Base-by-base conservation (phyloP, 2,329 filamentous ascomycete species). In the Aschersonia sp. region DNA sequence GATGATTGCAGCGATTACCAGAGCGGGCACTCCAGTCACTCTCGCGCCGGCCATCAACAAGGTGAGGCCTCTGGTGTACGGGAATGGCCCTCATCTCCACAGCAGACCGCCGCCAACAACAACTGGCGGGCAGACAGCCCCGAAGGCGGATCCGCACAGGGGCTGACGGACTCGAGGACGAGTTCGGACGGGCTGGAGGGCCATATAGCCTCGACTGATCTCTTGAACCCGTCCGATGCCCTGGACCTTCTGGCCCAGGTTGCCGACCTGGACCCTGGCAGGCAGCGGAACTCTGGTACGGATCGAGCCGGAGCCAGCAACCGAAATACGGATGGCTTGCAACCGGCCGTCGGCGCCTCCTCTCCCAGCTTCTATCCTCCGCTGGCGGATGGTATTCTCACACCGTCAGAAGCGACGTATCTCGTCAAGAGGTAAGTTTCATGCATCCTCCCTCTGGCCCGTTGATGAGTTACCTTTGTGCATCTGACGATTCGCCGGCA, bases 161-260 rank as follows among this genome's bases (percentile, higher is more conserved):
- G 47, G 9, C 39, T 41, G 46, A 42, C 49, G 41, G 45, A 30
- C 22, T 53, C 51, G 30, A 45, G 51, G 32, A 51, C 44, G 29
- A 50, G 48, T 41, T 49, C 53, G 11, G 45, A 53, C 29, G 51
- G 53, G 4, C 59, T 68, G 5, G 63, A 67, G 41, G 66, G 66
- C 31, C 64, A 64, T 42, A 66, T 68, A 48, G 63, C 63, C 1
- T 63, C 66, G 0, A 61, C 62, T 0, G 65, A 68, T 50, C 56
- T 68, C 1, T 53, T 68, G 35, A 66, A 67, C 14, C 66, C 66
- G 2, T 68, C 66, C 1, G 66, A 68, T 46, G 66, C 66, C 0
- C 53, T 68, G 43, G 62, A 68, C 46, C 50, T 68, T 14, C 51
- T 68, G 30, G 66, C 64, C 31, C 66, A 67, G 47, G 66, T 66